Conservation (phyloP, 306 rosid genomes). For the Begonia fuchsioides region DNA sequence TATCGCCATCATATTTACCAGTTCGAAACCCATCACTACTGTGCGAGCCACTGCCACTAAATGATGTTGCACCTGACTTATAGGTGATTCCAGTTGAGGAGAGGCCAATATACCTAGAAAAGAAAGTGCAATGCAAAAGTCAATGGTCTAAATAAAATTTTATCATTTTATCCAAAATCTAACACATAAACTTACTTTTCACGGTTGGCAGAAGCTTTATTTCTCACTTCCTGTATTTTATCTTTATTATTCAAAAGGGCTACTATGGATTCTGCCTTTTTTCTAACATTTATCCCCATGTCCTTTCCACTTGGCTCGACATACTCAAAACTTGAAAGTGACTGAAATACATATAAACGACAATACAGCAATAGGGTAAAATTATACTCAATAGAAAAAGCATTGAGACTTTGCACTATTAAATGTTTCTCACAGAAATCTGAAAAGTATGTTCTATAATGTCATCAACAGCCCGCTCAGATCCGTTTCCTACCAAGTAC, state of each 20-base stretch:
- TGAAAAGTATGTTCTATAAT: conserved; percentile 94
- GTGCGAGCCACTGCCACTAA: conserved; percentile 40
- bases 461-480: conserved; percentile 98
- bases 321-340: conserved; percentile 88
- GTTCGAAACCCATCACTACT: conserved; percentile 50
- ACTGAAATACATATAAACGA: conserved; percentile 24
- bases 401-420: conserved; percentile 6
- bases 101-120: conserved; percentile 72
- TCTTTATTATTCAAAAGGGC: conserved; percentile 81
- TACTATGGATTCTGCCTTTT: conserved; percentile 69
- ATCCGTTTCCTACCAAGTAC: conserved; percentile 83
- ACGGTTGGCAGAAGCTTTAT: conserved; percentile 87
- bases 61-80: conserved; percentile 55
- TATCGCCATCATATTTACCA: conserved; percentile 32
- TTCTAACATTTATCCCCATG: conserved; percentile 86
- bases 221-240: conserved; percentile 78
- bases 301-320: conserved; percentile 98
- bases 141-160: conserved; percentile 12
- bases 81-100: conserved; percentile 77
- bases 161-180: conserved; percentile 3
- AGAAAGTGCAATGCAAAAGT: conserved; percentile 10
- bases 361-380: conserved; percentile 7
- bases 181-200: conserved; percentile 56
- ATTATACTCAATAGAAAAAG: conserved; percentile 11
- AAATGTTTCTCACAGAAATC: conserved; percentile 54